Evolutionary conservation across 768 basidiomycete genomes (phyloP).

Genomic region (Amanita jacksonii): DNA sequence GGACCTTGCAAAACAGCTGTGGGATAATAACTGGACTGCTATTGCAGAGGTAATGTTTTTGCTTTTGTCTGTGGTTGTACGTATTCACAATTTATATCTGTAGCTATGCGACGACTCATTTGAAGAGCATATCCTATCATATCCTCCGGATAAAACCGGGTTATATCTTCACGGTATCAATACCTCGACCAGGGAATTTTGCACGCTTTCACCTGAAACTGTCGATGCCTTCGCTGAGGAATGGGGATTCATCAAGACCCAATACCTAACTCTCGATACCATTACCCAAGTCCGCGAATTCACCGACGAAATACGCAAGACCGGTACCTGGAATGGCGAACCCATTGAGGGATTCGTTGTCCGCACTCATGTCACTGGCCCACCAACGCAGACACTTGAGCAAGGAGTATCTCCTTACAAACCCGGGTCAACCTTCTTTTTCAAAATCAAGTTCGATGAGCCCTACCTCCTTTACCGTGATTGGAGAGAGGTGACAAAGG

Average conservation of each 20-base stretch:
- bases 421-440: constrained; percentile 85
- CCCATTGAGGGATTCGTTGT: constrained; percentile 93
- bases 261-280: constrained; percentile 43
- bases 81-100: not conserved
- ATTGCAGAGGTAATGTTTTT: constrained; percentile 70
- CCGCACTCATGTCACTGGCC: constrained; percentile 52
- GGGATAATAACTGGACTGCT: constrained; percentile 81
- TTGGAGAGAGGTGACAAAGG: constrained; percentile 91
- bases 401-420: constrained; percentile 55
- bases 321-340: constrained; percentile 76
- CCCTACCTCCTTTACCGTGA: constrained; percentile 98
- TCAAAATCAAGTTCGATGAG: constrained; percentile 98
- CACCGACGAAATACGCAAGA: constrained; percentile 53
- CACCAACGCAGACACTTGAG: constrained; percentile 21
- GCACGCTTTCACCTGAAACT: constrained; percentile 53
- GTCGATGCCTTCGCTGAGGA: constrained; percentile 78
- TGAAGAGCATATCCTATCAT: constrained; percentile 91
- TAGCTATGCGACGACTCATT: constrained; percentile 97
- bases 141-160: constrained; percentile 74
- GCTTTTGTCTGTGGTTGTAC: not conserved
- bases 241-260: constrained; percentile 88
- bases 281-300: constrained; percentile 65
- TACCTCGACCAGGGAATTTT: constrained; percentile 51
- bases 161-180: constrained; percentile 93
- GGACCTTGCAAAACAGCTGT: constrained; percentile 65